Evolutionary conservation across 1,284 basidiomycete genomes (phyloP).

Genomic region (Mrakiaceae sp.): DNA sequence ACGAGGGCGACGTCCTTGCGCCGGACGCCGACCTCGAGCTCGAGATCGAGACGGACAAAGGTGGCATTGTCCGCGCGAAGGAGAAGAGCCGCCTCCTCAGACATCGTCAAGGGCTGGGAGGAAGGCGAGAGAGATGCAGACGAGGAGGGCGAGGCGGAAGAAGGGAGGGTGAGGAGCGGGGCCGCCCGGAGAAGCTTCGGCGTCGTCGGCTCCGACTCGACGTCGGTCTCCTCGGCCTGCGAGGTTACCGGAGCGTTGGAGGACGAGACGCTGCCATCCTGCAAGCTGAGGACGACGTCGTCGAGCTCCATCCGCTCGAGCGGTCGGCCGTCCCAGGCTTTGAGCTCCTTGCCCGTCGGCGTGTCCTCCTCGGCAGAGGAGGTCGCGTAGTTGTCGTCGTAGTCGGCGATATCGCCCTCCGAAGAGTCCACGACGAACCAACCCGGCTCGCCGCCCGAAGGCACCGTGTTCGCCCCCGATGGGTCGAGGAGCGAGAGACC

Average conservation of each 20-base stretch:
- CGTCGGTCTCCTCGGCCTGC: background rate
- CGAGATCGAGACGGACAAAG: slow-evolving; percentile 12
- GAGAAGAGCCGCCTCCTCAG: background rate
- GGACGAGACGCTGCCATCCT: background rate
- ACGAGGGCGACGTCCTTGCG: slow-evolving; percentile 2
- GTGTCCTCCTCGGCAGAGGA: background rate
- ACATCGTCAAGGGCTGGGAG: background rate
- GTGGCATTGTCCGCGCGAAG: background rate
- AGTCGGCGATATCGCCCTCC: background rate
- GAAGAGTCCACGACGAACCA: slow-evolving; percentile 4
- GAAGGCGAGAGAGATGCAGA: slow-evolving; percentile 12
- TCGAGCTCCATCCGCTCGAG: slow-evolving; percentile 16
- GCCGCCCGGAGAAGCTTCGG: background rate
- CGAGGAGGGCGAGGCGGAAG: slow-evolving; percentile 20
- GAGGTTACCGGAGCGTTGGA: background rate
- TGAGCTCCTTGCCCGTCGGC: background rate
- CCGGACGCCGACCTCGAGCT: slow-evolving; percentile 9
- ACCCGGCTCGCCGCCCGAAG: background rate
- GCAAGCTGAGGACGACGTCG: background rate
- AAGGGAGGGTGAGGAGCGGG: background rate
- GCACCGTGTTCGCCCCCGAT: background rate
- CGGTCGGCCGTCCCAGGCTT: slow-evolving; percentile 13
- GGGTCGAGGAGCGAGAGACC: slow-evolving; percentile 9
- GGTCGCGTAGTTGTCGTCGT: background rate
- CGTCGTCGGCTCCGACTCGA: background rate